phyloP scores from a whole-genome alignment of 2,329 filamentous ascomycete genomes.

The Pestalotiopsis fici region DNA sequence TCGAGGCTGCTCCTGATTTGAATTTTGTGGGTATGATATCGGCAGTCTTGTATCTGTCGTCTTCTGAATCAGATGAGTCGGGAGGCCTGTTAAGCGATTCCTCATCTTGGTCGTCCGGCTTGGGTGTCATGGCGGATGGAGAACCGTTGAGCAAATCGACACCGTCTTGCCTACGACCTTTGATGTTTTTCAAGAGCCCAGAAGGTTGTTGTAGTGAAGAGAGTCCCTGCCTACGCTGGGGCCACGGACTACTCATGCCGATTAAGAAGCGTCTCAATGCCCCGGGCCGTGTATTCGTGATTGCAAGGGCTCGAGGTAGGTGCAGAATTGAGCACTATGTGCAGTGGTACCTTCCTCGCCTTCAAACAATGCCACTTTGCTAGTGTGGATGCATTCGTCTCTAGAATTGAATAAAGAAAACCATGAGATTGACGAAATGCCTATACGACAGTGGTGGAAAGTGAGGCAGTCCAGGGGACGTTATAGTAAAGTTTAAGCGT shows the following conservation, averaged over 20 bases:
- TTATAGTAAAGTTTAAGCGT: no score
- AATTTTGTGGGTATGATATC: neutral
- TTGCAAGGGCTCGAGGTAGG: neutral
- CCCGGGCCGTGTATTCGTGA: neutral
- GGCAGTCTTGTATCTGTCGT: neutral
- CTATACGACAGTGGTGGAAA: no score
- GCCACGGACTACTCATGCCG: neutral
- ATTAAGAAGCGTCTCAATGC: neutral
- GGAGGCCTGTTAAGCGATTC: neutral
- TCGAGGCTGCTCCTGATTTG: neutral
- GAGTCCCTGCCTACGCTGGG: neutral
- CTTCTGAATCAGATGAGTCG: neutral
- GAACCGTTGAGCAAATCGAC: neutral
- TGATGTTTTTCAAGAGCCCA: neutral
- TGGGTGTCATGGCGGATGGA: neutral
- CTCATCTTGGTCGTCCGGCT: neutral
- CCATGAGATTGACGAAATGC: no score
- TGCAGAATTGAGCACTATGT: neutral
- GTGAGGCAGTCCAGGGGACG: no score
- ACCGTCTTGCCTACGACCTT: neutral
- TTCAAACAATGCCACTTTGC: no score
- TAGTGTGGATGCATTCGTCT: no score
- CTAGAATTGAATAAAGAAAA: no score
- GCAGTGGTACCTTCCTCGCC: no score
- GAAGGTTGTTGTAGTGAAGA: neutral